Evolutionary conservation across 1,284 basidiomycete species (phyloP).

Genomic region (Moesziomyces antarcticus): DNA sequence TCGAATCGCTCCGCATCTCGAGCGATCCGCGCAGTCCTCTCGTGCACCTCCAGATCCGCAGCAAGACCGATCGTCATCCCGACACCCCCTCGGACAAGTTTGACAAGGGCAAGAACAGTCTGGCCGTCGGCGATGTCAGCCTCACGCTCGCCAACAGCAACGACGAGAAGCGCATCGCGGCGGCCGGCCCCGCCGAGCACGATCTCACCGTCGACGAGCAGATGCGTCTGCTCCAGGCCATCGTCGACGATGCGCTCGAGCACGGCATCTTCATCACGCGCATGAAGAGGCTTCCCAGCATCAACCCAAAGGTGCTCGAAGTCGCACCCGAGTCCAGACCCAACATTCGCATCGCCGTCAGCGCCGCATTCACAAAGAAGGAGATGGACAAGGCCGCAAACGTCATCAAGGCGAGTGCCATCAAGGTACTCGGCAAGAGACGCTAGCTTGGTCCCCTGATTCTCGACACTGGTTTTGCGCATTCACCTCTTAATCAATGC

Average conservation of each 20-base stretch:
- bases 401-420: conserved; percentile 79
- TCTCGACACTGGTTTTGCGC: not conserved
- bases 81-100: conserved; percentile 53
- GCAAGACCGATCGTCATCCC: conserved; percentile 57
- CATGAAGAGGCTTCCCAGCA: conserved; percentile 55
- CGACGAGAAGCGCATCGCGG: conserved; percentile 23
- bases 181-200: conserved; percentile 29
- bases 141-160: conserved; percentile 33
- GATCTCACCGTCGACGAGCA: conserved; percentile 58
- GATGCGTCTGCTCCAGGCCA: conserved; percentile 53
- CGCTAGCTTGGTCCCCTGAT: conserved; percentile 5
- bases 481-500: conserved; percentile 3
- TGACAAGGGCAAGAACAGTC: conserved; percentile 44
- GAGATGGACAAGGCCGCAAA: conserved; percentile 89
- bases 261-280: conserved; percentile 57
- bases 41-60: conserved; percentile 82
- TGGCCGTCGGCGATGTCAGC: conserved; percentile 40
- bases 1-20: conserved; percentile 81
- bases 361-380: conserved; percentile 81
- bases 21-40: conserved; percentile 86
- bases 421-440: conserved; percentile 74
- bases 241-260: conserved; percentile 59
- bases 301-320: conserved; percentile 56
- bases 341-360: conserved; percentile 86
- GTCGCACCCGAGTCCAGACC: conserved; percentile 72